Percentiles rank a stretch among this genome's conserved stretches.
Conservation (phyloP, 257 asterid species). For the Solanum bulbocastanum region DNA sequence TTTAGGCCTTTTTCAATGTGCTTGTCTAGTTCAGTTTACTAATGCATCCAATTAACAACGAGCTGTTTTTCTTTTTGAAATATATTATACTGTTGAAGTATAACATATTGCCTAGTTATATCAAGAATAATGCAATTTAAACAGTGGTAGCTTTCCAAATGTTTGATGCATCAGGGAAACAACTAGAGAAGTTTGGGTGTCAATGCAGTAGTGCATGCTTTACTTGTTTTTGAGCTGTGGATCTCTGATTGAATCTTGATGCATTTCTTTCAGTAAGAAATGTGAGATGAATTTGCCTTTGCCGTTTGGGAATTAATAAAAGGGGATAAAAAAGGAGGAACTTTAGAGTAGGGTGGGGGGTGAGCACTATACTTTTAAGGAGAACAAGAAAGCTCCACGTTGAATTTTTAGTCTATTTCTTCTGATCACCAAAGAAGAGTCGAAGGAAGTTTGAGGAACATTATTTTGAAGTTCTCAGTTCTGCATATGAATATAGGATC, state of each 20-base stretch:
- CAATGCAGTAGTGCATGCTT: not conserved
- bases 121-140: not conserved
- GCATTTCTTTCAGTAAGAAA: not conserved
- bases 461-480: not conserved
- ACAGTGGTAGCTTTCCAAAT: not conserved
- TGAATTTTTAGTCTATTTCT: not conserved
- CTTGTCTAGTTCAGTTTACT: not conserved
- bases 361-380: not conserved
- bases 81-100: not conserved
- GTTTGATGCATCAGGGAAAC: not conserved
- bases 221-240: not conserved
- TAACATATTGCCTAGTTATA: not conserved
- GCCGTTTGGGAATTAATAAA: not conserved
- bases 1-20: conserved; percentile 2
- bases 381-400: not conserved
- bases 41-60: not conserved
- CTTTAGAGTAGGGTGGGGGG: not conserved
- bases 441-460: not conserved
- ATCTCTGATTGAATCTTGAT: not conserved
- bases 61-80: not conserved
- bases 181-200: not conserved
- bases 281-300: not conserved
- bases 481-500: not conserved
- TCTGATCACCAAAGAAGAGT: not conserved
- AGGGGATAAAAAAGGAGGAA: not conserved